Conservation (phyloP, 306 rosid species). For the Prunus persica region DNA sequence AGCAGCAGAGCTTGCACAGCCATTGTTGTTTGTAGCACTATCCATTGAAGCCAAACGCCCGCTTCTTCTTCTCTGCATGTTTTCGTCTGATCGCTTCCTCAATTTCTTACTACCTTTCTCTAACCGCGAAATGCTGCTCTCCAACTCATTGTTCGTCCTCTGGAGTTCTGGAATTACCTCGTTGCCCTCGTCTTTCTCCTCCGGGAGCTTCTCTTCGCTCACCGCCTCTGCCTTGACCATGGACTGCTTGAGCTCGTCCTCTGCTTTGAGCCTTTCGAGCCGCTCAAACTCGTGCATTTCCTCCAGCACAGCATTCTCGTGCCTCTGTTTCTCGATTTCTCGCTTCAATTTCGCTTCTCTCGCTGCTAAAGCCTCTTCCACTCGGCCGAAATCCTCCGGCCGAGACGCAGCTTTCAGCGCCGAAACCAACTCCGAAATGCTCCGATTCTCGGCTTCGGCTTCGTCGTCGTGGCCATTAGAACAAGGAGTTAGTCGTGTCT, state of each 20-base stretch:
- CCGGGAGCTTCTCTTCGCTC: background rate
- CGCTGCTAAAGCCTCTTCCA: conserved; percentile 4
- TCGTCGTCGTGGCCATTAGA: background rate
- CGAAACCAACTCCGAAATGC: conserved; percentile 18
- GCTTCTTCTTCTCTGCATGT: background rate
- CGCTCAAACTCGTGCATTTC: background rate
- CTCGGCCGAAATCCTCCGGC: background rate
- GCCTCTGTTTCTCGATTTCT: background rate
- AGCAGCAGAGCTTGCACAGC: background rate
- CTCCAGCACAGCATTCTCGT: background rate
- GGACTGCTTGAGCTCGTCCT: background rate
- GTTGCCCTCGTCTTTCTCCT: background rate
- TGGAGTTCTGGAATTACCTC: background rate
- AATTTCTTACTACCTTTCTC: background rate
- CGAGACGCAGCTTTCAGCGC: conserved; percentile 3
- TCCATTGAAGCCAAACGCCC: background rate
- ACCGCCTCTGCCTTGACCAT: background rate
- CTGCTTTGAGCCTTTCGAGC: background rate
- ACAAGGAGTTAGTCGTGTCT: background rate
- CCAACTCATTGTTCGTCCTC: background rate
- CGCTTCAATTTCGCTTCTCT: conserved; percentile 9
- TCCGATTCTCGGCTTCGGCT: background rate
- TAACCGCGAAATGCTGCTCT: background rate
- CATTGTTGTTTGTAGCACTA: background rate
- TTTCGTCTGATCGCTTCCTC: background rate